Evolutionary conservation across 306 rosid genomes (phyloP).

Genomic region (Malus sieversii): DNA sequence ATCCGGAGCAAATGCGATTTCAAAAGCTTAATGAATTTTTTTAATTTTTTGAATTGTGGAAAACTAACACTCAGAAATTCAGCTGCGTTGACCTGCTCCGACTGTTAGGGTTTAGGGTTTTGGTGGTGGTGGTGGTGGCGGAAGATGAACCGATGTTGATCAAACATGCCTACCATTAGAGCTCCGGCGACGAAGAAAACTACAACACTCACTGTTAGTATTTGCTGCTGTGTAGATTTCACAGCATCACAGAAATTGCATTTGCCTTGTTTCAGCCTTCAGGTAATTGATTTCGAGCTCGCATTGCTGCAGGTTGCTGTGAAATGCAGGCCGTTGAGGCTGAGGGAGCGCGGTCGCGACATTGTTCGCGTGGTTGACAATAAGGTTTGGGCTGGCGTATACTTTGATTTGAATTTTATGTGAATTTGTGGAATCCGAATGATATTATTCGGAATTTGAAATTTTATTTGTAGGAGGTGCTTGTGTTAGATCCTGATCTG

Average conservation of each 20-base stretch:
- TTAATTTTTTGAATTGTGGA: background rate
- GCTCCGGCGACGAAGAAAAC: constrained; percentile 48
- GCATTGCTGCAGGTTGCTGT: constrained; percentile 43
- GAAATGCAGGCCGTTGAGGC: constrained; percentile 45
- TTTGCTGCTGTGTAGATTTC: background rate
- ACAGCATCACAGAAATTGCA: background rate
- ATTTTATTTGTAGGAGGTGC: constrained; percentile 37
- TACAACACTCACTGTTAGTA: constrained; percentile 50
- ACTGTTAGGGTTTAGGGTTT: background rate
- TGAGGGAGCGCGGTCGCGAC: constrained; percentile 45
- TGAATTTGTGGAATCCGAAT: background rate
- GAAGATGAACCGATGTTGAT: constrained; percentile 27
- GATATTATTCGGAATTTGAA: background rate
- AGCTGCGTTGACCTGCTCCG: background rate
- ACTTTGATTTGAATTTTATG: background rate
- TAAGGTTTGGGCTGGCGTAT: constrained; percentile 29
- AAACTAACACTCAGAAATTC: background rate
- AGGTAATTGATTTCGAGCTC: background rate
- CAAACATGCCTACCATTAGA: constrained; percentile 52
- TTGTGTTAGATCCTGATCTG: constrained; percentile 50
- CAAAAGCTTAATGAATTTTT: background rate
- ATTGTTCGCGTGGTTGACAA: constrained; percentile 46
- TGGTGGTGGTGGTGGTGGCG: background rate
- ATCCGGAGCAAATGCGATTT: background rate
- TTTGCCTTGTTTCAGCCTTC: background rate